Evolutionary conservation across 2,329 filamentous ascomycete genomes (phyloP).

Genomic region (Sordariomycetes sp.): DNA sequence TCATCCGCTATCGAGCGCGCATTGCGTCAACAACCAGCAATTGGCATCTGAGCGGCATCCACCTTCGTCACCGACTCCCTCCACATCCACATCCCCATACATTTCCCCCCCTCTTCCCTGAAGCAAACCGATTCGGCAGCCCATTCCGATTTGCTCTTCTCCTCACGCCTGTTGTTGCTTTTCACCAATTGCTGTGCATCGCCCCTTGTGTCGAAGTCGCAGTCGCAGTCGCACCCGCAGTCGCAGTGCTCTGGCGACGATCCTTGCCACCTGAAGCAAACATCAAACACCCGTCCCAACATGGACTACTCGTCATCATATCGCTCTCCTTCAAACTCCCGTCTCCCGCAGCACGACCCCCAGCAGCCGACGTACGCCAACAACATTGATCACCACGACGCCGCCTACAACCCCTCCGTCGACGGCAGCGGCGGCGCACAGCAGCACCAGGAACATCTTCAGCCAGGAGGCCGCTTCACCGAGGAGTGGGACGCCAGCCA

Average conservation of each 20-base stretch:
- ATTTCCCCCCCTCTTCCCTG: no score
- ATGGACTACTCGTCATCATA: conserved; percentile 6
- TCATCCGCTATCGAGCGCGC: no score
- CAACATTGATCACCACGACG: not conserved
- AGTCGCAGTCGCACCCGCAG: no score
- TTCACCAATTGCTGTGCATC: not conserved
- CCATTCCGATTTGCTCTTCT: not conserved
- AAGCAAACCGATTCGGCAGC: no score
- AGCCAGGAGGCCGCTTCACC: conserved; percentile 42
- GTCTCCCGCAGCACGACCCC: conserved; percentile 3
- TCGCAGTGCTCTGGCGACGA: no score
- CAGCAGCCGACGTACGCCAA: not conserved
- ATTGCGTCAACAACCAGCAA: no score
- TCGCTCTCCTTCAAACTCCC: conserved; percentile 4
- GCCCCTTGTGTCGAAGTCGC: no score
- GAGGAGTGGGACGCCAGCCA: conserved; percentile 65
- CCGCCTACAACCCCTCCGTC: not conserved
- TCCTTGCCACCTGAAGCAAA: no score
- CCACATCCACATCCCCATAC: no score
- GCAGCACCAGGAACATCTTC: not conserved
- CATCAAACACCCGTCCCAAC: not conserved
- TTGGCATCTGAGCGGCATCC: no score
- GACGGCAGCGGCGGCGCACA: not conserved
- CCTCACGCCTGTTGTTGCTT: not conserved
- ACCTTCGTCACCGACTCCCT: no score